Conservation (phyloP, 164 flowering plant species). For the Stephania cephalantha region DNA sequence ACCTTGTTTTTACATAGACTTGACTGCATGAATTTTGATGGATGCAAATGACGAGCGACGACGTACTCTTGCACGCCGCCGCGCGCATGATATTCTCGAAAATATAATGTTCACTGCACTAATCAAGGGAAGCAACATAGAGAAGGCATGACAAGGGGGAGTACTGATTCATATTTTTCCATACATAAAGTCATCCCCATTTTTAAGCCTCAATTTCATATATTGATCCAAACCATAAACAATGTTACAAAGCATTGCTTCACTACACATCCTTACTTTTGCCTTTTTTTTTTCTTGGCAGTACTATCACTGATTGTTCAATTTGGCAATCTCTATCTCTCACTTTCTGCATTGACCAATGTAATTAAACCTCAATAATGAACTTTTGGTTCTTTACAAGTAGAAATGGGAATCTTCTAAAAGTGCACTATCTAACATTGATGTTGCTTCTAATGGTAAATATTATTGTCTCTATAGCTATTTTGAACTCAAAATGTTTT, state of each 20-base stretch:
- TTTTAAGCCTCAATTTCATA: slow-evolving; percentile 17
- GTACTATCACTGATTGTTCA: too few relatives aligned
- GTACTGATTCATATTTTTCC: not conserved
- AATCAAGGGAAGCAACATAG: slow-evolving; percentile 3
- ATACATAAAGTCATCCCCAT: slow-evolving; percentile 4
- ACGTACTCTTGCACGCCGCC: too few relatives aligned
- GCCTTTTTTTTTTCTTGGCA: not conserved
- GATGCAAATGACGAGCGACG: too few relatives aligned
- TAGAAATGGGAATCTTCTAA: not conserved
- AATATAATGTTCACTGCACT: too few relatives aligned
- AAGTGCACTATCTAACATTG: not conserved
- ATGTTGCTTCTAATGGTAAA: not conserved
- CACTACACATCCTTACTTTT: slow-evolving; percentile 6
- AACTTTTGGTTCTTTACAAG: not conserved
- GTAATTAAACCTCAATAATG: not conserved
- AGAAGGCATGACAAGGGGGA: slow-evolving; percentile 17
- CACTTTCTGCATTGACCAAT: too few relatives aligned
- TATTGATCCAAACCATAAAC: slow-evolving; percentile 16
- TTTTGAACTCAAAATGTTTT: too few relatives aligned
- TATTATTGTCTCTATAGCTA: not conserved
- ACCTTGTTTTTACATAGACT: not conserved
- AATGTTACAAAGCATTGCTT: not conserved
- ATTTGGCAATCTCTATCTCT: too few relatives aligned
- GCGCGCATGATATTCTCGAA: too few relatives aligned
- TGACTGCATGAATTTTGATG: too few relatives aligned